A percentile compares a stretch with the other conserved stretches of the same genome.
Evolutionary conservation across 225 moss, liverwort and hornwort species (phyloP).

Genomic region (Neckera pumila): DNA sequence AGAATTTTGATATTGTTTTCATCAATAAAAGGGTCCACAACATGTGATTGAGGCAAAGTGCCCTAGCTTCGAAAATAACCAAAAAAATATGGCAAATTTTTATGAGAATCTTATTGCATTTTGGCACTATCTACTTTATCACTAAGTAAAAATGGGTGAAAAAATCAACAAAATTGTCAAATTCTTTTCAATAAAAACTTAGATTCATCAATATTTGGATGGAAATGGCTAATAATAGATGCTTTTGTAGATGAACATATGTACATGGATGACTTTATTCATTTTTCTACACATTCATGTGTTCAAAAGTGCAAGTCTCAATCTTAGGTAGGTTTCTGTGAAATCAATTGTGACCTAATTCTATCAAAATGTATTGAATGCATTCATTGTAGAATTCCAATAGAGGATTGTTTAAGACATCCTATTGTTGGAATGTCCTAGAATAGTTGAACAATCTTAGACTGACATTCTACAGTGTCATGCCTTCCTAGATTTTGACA

Average conservation of each 20-base stretch:
- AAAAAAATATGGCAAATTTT: not conserved
- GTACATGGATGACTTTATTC: not conserved
- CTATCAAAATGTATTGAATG: not conserved
- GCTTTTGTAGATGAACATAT: not conserved
- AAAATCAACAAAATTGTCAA: not conserved
- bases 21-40: not conserved
- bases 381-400: not conserved
- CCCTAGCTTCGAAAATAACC: not conserved
- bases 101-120: not conserved
- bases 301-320: no score
- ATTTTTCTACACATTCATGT: not conserved
- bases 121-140: not conserved
- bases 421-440: not conserved
- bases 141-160: not conserved
- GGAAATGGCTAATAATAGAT: not conserved
- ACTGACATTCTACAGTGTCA: not conserved
- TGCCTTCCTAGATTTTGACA: not conserved
- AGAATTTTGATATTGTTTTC: not conserved
- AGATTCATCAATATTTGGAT: not conserved
- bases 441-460: accelerated
- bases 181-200: not conserved
- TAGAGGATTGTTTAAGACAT: not conserved
- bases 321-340: not conserved
- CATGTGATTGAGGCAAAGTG: accelerated
- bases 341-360: not conserved